Percentiles rank a stretch among this genome's conserved stretches.
Evolutionary conservation across 2,329 filamentous ascomycete genomes (phyloP).

Genomic region (Aspergillus latus): DNA sequence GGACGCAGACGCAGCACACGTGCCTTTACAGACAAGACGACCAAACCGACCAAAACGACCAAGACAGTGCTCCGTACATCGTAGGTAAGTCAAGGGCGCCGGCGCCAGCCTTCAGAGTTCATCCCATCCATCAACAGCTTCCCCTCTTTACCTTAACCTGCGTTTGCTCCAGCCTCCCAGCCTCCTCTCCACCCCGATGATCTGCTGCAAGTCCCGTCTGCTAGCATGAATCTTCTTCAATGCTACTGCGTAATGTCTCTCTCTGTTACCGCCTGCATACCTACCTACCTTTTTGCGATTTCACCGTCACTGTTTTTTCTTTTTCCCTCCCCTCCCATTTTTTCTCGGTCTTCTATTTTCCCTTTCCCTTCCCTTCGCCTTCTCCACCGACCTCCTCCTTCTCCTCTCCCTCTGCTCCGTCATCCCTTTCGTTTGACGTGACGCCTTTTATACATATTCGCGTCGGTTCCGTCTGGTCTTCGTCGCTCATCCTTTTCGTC

Average conservation of each 20-base stretch:
- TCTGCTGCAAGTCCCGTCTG: constrained; percentile 23
- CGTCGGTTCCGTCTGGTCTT: constrained; percentile 9
- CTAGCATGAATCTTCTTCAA: constrained; percentile 4
- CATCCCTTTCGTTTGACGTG: constrained; percentile 30
- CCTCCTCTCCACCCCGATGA: constrained; percentile 25
- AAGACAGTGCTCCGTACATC: background rate
- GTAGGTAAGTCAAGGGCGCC: background rate
- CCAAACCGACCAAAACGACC: too few species aligned
- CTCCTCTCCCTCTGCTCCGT: constrained; percentile 28
- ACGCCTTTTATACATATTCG: constrained; percentile 27
- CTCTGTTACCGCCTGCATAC: constrained; percentile 16
- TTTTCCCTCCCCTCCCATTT: constrained; percentile 15
- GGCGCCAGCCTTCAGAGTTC: constrained; percentile 1
- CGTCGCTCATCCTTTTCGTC: constrained; percentile 7
- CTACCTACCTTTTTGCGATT: background rate
- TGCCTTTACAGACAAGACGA: constrained; percentile 10
- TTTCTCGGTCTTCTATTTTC: constrained; percentile 26
- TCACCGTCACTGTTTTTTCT: constrained; percentile 11
- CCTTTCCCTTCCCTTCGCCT: constrained; percentile 8
- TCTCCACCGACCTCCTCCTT: constrained; percentile 17
- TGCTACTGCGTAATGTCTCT: constrained; percentile 1
- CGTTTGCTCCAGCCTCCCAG: constrained; percentile 20
- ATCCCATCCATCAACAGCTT: background rate
- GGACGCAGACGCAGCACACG: constrained; percentile 17
- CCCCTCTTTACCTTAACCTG: constrained; percentile 2